Conservation (phyloP, 495 filamentous ascomycete species). For the Penicillium verhagenii region DNA sequence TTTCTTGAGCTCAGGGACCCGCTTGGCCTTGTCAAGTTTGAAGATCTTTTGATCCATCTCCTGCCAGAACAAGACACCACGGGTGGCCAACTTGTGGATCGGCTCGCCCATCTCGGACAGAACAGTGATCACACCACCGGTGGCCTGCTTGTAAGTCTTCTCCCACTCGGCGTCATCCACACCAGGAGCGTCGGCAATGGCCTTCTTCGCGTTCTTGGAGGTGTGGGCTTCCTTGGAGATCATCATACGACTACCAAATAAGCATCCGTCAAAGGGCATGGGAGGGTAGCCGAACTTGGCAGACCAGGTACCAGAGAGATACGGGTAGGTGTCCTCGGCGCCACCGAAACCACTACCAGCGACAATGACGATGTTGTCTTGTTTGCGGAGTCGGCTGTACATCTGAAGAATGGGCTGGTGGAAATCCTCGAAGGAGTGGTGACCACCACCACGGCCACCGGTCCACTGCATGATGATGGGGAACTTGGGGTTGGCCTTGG, state of each 20-base stretch:
- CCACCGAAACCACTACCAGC: constrained; percentile 51
- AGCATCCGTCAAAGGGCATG: constrained; percentile 52
- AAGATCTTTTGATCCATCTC: constrained; percentile 99
- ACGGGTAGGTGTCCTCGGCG: constrained; percentile 46
- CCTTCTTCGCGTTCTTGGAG: constrained; percentile 88
- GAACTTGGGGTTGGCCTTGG: constrained; percentile 44
- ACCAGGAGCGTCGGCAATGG: constrained; percentile 87
- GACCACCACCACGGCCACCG: constrained; percentile 50
- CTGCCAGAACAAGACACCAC: constrained; percentile 92
- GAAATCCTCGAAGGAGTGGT: constrained; percentile 54
- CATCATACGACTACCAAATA: constrained; percentile 52
- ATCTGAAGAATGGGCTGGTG: constrained; percentile 46
- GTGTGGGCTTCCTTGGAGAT: constrained; percentile 77
- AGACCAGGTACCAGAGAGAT: constrained; percentile 48
- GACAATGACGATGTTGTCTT: constrained; percentile 47
- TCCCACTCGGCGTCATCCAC: constrained; percentile 91
- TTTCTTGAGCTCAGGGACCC: constrained; percentile 87
- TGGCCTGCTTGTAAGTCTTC: constrained; percentile 89
- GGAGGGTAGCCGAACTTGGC: constrained; percentile 34
- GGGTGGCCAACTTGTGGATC: constrained; percentile 95
- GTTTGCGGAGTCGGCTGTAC: constrained; percentile 44
- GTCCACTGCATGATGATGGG: constrained; percentile 53
- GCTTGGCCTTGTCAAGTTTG: constrained; percentile 91
- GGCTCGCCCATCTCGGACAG: constrained; percentile 98
- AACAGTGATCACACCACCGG: constrained; percentile 95